Conservation (phyloP, 106 monocot genomes). For the Dioscorea dumetorum region DNA sequence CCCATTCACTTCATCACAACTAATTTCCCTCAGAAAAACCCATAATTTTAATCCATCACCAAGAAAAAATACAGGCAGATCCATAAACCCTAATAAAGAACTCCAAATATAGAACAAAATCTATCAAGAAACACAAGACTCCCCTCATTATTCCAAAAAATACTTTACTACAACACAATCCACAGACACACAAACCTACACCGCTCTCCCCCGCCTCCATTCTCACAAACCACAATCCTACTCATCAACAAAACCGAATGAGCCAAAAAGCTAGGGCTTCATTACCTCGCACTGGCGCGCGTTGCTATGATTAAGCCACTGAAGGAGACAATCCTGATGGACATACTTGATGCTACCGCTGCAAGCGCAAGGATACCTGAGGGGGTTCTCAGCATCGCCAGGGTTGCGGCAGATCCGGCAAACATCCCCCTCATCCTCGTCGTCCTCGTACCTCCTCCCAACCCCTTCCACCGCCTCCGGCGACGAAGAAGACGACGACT, state of each 20-base stretch:
- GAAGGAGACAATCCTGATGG: conserved; percentile 98
- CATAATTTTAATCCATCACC: too few species aligned
- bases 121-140: neutral
- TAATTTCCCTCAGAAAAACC: too few species aligned
- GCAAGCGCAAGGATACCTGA: conserved; percentile 96
- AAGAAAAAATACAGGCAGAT: too few species aligned
- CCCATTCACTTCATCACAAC: too few species aligned
- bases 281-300: conserved; percentile 95
- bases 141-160: neutral
- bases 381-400: conserved; percentile 67
- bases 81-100: too few species aligned
- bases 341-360: conserved; percentile 99
- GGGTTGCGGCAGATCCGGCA: conserved; percentile 99
- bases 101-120: too few species aligned
- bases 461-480: conserved; percentile 13
- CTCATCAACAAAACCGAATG: neutral
- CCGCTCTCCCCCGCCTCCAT: too few species aligned
- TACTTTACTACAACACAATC: too few species aligned
- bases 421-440: conserved; percentile 96
- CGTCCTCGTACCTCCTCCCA: conserved; percentile 43
- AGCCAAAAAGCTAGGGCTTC: neutral
- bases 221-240: neutral
- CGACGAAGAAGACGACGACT: neutral
- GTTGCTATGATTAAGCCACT: conserved; percentile 99
- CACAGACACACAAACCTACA: too few species aligned